Base-by-base conservation (phyloP, 495 filamentous ascomycete species). In the Penicillium samsonianum region DNA sequence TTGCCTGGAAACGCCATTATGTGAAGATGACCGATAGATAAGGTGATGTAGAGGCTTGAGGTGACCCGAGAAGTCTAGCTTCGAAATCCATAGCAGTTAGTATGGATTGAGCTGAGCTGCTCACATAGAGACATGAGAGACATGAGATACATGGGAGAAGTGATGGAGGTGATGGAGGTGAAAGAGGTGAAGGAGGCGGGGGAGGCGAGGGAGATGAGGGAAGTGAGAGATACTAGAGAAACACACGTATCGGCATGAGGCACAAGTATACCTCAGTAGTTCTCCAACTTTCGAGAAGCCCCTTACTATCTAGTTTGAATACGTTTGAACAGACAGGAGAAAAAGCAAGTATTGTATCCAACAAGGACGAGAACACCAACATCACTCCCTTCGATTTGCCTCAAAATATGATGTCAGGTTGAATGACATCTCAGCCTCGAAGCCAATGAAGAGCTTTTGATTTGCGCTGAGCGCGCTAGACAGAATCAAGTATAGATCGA, bases 401-500 rank as follows among this genome's bases (percentile, higher is more conserved):
- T 5, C 17, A 20, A 22, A 5, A 6, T 42, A 12, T 5, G 40
- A 42, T 42, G 19, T 12, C 19, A 11, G 4, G n/a, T 37, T 5
- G 40, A n/a, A n/a, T n/a, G 8, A 19, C 14, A 28, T 17, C 8
- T 1, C 16, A 47, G 25, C 16, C 26, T 28, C 16, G 1, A 14
- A 22, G 46, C 17, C 4, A 33, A 22, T 20, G 9, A 22, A 20
- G 17, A 33, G 12, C 16, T 23, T 19, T 20, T 22, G n/a, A 9
- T 12, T 16, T 12, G 19, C 46, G 12, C 11, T 19, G 17, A 35
- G 46, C 5, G 10, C 17, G 12, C 28, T 49, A 49, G 28, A 49
- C 19, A 49, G 28, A 49, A 23, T 35, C 28, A 22, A 49, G 46
- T 19, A 35, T 35, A 49, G 46, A 16, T 20, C 11, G 48, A 26